A percentile compares a stretch with the other conserved stretches of the same genome.
Conservation (phyloP, 2,329 filamentous ascomycete species). For the Didymella glomerata region DNA sequence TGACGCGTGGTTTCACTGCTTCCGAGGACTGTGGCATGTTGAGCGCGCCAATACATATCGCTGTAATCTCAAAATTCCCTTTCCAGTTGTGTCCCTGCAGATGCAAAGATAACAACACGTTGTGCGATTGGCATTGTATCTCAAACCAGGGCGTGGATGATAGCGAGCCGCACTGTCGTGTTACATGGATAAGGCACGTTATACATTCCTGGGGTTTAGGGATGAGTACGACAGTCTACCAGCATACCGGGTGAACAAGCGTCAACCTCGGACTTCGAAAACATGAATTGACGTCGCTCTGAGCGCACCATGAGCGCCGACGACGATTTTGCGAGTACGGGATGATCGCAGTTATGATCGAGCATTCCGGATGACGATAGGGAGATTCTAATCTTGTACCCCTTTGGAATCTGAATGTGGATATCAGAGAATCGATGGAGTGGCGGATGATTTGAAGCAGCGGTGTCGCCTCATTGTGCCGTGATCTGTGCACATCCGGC, state of each 20-base stretch:
- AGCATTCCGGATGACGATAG: not conserved
- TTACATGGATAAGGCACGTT: conserved; percentile 9
- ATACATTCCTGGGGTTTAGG: not conserved
- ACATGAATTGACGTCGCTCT: not conserved
- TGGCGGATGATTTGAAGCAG: not conserved
- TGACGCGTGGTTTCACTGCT: not conserved
- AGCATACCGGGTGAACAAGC: not conserved
- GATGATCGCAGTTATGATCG: conserved; percentile 1
- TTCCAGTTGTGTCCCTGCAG: not conserved
- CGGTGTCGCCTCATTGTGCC: conserved; percentile 1
- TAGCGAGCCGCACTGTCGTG: not conserved
- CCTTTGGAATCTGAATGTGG: not conserved
- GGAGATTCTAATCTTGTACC: not conserved
- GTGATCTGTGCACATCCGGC: conserved; percentile 2
- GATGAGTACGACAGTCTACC: not conserved
- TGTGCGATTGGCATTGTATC: not conserved
- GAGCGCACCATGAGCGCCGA: conserved; percentile 1
- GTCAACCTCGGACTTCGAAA: not conserved
- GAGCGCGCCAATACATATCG: not conserved
- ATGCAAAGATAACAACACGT: conserved; percentile 6
- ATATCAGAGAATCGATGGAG: not conserved
- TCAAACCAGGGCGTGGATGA: not conserved
- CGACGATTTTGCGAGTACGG: not conserved
- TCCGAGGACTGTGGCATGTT: not conserved
- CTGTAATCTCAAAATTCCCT: not conserved